These are phyloP conservation scores for Suillus spraguei DNA, from an alignment of 768 basidiomycete species.

Conservation along the genomic window DNA sequence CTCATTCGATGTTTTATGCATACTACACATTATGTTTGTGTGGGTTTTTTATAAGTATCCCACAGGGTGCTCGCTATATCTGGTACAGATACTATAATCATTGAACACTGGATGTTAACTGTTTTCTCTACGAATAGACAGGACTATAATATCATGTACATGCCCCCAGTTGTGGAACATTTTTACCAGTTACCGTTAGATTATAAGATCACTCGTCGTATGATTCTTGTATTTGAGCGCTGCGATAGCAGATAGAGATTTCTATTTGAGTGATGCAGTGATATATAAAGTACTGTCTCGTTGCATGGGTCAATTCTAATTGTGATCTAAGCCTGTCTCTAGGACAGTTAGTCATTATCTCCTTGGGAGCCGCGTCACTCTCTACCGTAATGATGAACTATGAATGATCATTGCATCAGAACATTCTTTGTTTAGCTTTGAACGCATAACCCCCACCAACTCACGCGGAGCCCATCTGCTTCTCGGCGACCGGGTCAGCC, in stretches of 20 bases:
- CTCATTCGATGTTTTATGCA: slow-evolving; percentile 22
- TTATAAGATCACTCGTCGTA: too few relatives aligned
- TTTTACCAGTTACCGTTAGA: too few relatives aligned
- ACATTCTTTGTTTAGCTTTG: background rate
- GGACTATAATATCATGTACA: background rate
- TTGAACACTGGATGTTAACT: background rate
- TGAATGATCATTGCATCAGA: background rate
- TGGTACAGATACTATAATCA: slow-evolving; percentile 8
- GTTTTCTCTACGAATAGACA: background rate
- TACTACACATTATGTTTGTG: slow-evolving; percentile 35
- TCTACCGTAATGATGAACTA: background rate
- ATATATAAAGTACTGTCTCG: background rate
- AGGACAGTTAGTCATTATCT: background rate
- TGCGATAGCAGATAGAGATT: background rate
- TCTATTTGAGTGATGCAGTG: background rate
- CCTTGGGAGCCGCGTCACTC: background rate
- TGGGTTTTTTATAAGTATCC: slow-evolving; percentile 22
- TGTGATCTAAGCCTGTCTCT: background rate
- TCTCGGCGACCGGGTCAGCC: background rate
- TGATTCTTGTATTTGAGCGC: too few relatives aligned
- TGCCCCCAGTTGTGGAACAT: background rate
- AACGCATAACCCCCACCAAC: background rate
- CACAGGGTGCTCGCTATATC: background rate
- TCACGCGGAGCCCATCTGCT: background rate
- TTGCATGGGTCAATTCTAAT: background rate